These are phyloP conservation scores for Malassezia vespertilionis DNA, from an alignment of 1,284 basidiomycete species.

Conservation along the genomic window DNA sequence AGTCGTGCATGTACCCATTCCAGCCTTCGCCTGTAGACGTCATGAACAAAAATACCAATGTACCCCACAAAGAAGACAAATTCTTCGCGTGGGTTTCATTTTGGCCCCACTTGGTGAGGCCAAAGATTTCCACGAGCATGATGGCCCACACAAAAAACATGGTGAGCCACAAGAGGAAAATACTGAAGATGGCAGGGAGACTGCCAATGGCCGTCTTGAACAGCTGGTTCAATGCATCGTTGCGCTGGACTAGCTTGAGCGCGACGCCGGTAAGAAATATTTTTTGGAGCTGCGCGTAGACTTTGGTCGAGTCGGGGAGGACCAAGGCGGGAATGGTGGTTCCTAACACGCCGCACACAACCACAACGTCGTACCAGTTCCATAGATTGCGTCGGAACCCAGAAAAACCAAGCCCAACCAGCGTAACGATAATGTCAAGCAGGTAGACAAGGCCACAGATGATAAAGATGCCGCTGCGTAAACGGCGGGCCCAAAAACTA, in stretches of 20 bases:
- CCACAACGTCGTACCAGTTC: slow-evolving; percentile 78
- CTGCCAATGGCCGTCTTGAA: slow-evolving; percentile 91
- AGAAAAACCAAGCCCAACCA: slow-evolving; percentile 71
- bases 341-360: slow-evolving; percentile 68
- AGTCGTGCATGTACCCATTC: slow-evolving; percentile 47
- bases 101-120: slow-evolving; percentile 70
- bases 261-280: slow-evolving; percentile 84
- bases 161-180: slow-evolving; percentile 79
- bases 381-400: slow-evolving; percentile 72
- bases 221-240: slow-evolving; percentile 78
- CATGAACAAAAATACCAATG: slow-evolving; percentile 68
- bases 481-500: slow-evolving; percentile 54
- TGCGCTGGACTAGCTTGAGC: slow-evolving; percentile 85
- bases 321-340: slow-evolving; percentile 60
- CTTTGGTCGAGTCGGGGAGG: slow-evolving; percentile 19
- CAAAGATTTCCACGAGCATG: slow-evolving; percentile 81
- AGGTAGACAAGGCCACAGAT: slow-evolving; percentile 64
- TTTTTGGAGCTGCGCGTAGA: slow-evolving; percentile 67
- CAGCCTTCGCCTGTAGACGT: slow-evolving; percentile 52
- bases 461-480: slow-evolving; percentile 70
- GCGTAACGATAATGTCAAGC: slow-evolving; percentile 65
- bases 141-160: slow-evolving; percentile 88
- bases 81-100: slow-evolving; percentile 66
- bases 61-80: slow-evolving; percentile 67
- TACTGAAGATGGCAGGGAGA: slow-evolving; percentile 71